These are phyloP conservation scores for Candida montana DNA, from an alignment of 805 yeast species.

Conservation along the genomic window DNA sequence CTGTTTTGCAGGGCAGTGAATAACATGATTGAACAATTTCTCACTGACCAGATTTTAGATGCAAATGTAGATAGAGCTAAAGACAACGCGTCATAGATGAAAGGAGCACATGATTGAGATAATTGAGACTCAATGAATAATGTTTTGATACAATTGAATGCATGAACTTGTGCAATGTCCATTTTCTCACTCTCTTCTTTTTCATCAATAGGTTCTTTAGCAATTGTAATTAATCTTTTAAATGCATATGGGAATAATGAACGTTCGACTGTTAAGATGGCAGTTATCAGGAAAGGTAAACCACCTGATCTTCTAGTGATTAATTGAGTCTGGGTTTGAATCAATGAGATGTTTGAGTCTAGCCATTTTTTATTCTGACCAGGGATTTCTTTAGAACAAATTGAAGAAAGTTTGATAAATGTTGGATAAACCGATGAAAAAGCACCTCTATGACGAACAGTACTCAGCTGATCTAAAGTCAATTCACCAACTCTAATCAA, in stretches of 20 bases:
- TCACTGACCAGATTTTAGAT: slow-evolving; percentile 72
- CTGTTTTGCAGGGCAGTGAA: slow-evolving; percentile 80
- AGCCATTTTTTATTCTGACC: slow-evolving; percentile 54
- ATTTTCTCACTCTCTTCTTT: slow-evolving; percentile 46
- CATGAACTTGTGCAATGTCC: slow-evolving; percentile 91
- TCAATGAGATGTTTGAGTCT: slow-evolving; percentile 42
- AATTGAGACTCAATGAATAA: slow-evolving; percentile 68
- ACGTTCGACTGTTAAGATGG: slow-evolving; percentile 46
- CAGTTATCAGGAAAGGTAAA: slow-evolving; percentile 73
- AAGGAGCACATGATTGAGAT: slow-evolving; percentile 44
- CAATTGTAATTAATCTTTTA: slow-evolving; percentile 46
- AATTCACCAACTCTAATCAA: slow-evolving; percentile 41
- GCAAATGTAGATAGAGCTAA: slow-evolving; percentile 60
- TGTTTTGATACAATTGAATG: slow-evolving; percentile 77
- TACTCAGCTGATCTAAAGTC: slow-evolving; percentile 59
- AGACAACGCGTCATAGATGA: slow-evolving; percentile 52
- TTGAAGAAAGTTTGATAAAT: slow-evolving; percentile 56
- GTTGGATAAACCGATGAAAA: slow-evolving; percentile 85
- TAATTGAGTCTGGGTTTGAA: slow-evolving; percentile 55
- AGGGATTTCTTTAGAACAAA: slow-evolving; percentile 40
- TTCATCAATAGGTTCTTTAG: slow-evolving; percentile 41
- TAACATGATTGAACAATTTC: slow-evolving; percentile 92
- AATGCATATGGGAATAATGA: slow-evolving; percentile 48
- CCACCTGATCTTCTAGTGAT: slow-evolving; percentile 93
- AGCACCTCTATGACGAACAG: slow-evolving; percentile 86